Evolutionary conservation across 164 flowering plant species (phyloP).

Genomic region (Magnolia sinica): DNA sequence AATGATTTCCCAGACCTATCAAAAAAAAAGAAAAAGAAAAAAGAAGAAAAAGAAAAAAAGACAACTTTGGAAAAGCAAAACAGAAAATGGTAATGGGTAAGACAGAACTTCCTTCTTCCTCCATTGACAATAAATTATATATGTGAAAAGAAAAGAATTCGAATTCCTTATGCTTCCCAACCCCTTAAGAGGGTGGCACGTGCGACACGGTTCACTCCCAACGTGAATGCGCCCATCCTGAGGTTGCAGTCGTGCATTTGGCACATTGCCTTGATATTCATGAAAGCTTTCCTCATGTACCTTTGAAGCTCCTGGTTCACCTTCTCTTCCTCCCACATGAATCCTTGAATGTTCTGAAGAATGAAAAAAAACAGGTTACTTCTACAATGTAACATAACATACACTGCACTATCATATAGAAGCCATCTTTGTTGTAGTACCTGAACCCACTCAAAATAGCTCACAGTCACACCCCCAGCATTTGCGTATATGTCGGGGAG

Average conservation of each 20-base stretch:
- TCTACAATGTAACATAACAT: background rate
- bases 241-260: slow-evolving; percentile 67
- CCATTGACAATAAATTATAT: background rate
- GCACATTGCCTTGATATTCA: slow-evolving; percentile 73
- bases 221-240: slow-evolving; percentile 92
- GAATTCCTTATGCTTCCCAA: slow-evolving; percentile 69
- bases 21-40: too few relatives aligned
- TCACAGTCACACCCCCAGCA: slow-evolving; percentile 63
- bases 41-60: background rate
- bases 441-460: slow-evolving; percentile 71
- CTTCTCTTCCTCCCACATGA: slow-evolving; percentile 93
- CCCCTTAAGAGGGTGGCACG: slow-evolving; percentile 76
- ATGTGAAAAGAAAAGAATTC: background rate
- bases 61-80: background rate
- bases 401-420: background rate
- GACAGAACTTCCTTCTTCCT: background rate
- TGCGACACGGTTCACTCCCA: slow-evolving; percentile 86
- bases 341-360: slow-evolving; percentile 88
- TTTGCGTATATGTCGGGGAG: slow-evolving; percentile 82
- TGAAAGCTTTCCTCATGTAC: slow-evolving; percentile 77
- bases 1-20: background rate
- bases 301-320: slow-evolving; percentile 65
- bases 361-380: background rate
- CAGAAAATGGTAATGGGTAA: background rate
- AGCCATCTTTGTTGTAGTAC: slow-evolving; percentile 13